Conservation (phyloP, 2,329 filamentous ascomycete species). For the Aureobasidium zeae region DNA sequence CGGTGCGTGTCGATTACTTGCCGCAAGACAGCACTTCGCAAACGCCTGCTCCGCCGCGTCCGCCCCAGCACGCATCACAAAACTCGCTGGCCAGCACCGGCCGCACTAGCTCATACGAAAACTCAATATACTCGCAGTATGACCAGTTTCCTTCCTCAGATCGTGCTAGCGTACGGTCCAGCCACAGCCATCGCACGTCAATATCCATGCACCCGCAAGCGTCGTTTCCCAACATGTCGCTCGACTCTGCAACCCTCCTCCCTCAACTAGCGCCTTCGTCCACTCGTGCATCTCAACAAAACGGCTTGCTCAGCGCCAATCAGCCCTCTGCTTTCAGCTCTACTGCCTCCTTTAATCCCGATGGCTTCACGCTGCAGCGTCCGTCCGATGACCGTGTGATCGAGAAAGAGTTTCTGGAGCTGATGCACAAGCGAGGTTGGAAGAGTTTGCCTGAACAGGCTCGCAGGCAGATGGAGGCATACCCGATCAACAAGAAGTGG, state of each 20-base stretch:
- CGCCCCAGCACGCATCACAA: constrained; percentile 22
- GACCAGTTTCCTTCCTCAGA: constrained; percentile 45
- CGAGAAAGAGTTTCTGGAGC: constrained; percentile 79
- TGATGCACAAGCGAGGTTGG: constrained; percentile 98
- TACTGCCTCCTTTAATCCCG: constrained; percentile 41
- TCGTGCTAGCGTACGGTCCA: constrained; percentile 56
- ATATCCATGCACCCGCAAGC: constrained; percentile 44
- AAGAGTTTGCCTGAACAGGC: constrained; percentile 94
- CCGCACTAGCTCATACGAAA: constrained; percentile 14
- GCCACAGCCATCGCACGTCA: constrained; percentile 46
- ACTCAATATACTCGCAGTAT: constrained; percentile 12
- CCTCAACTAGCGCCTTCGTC: constrained; percentile 30
- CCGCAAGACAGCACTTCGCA: constrained; percentile 57
- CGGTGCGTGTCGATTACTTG: constrained; percentile 64
- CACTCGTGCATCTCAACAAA: constrained; percentile 32
- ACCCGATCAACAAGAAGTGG: constrained; percentile 94
- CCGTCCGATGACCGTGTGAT: constrained; percentile 75
- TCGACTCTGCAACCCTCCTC: constrained; percentile 33
- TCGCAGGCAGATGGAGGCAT: constrained; percentile 88
- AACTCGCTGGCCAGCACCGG: constrained; percentile 10
- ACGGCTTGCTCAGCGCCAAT: constrained; percentile 34
- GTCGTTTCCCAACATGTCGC: constrained; percentile 37
- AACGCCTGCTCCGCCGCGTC: constrained; percentile 19
- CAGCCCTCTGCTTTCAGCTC: constrained; percentile 40
- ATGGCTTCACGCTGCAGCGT: constrained; percentile 56